Evolutionary conservation across 139 green algal species (phyloP).

Genomic region (Chlamydomonas sp.): DNA sequence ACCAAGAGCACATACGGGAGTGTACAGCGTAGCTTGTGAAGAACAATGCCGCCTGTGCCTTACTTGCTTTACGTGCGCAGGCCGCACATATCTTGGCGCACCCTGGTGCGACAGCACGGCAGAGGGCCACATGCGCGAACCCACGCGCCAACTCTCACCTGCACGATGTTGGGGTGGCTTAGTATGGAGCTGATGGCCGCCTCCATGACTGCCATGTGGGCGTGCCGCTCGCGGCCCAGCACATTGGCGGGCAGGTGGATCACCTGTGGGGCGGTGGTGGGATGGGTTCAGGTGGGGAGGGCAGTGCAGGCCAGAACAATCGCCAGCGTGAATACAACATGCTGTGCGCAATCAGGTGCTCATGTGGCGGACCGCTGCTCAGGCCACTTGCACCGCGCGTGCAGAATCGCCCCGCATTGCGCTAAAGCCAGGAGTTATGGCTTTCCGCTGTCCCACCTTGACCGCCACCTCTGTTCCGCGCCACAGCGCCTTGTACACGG

Average conservation of each 20-base stretch:
- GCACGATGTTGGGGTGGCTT: conserved; percentile 44
- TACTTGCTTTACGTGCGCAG: too few species aligned
- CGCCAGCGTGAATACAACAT: too few species aligned
- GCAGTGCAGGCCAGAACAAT: not conserved
- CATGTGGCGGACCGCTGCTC: not conserved
- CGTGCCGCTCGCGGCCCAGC: conserved; percentile 50
- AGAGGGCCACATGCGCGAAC: not conserved
- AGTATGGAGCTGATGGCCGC: conserved; percentile 55
- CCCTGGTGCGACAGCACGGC: too few species aligned
- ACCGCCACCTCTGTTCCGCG: conserved; percentile 44
- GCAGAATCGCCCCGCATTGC: not conserved
- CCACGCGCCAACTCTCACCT: not conserved
- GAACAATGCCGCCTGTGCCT: too few species aligned
- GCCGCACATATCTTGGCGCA: too few species aligned
- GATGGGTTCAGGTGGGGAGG: not conserved
- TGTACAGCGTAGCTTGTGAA: too few species aligned
- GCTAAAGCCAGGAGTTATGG: not conserved
- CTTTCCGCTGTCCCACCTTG: conserved; percentile 30
- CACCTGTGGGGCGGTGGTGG: not conserved
- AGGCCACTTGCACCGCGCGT: not conserved
- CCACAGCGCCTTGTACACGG: conserved; percentile 49
- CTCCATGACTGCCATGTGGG: conserved; percentile 61
- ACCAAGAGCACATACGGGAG: too few species aligned
- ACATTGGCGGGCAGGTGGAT: conserved; percentile 50
- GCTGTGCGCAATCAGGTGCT: too few species aligned